phyloP scores from a whole-genome alignment of 768 basidiomycete genomes.

The Russula virescens region DNA sequence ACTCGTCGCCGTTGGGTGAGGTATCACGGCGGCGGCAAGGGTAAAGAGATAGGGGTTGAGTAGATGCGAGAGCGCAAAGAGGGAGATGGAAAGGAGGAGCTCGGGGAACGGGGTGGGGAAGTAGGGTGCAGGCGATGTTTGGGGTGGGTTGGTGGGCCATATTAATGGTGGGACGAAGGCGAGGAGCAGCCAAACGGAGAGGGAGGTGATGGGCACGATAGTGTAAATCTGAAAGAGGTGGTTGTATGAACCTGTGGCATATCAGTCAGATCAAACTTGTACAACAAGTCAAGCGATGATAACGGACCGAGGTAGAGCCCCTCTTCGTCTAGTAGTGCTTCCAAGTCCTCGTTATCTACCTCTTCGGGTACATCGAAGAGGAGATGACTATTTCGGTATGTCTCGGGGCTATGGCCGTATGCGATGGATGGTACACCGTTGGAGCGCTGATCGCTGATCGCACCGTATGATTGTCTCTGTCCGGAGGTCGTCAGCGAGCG shows the following conservation, averaged over 20 bases:
- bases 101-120: constrained; percentile 65
- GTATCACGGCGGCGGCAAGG: constrained; percentile 31
- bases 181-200: constrained; percentile 45
- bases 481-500: neutral
- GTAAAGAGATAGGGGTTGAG: constrained; percentile 45
- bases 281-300: neutral
- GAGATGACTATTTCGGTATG: constrained; percentile 6
- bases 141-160: constrained; percentile 33
- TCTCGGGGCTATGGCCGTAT: constrained; percentile 14
- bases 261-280: neutral
- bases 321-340: constrained; percentile 14
- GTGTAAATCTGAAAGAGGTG: constrained; percentile 47
- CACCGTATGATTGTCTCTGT: constrained; percentile 17
- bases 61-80: constrained; percentile 56
- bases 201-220: constrained; percentile 25
- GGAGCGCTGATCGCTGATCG: constrained; percentile 3
- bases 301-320: constrained; percentile 23
- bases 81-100: constrained; percentile 50
- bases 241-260: constrained; percentile 52
- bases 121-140: constrained; percentile 39
- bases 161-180: constrained; percentile 45
- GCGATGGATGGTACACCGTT: neutral
- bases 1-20: constrained; percentile 31
- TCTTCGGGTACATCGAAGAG: constrained; percentile 23
- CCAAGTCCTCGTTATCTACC: constrained; percentile 14